Conservation (phyloP, 108 stramenopile species). For the Nitzschia sp. region DNA sequence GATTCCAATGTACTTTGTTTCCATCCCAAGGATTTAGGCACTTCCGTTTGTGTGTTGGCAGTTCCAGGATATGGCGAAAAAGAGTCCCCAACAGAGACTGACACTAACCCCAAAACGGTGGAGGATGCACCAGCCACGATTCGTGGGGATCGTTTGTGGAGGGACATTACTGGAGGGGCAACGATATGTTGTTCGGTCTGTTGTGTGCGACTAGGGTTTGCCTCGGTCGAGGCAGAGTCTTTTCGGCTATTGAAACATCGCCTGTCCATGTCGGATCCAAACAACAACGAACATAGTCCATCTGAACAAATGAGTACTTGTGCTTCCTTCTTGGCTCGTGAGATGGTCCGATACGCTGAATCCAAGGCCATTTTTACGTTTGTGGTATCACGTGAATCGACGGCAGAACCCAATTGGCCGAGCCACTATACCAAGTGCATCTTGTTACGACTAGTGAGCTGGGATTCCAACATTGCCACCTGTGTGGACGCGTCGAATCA, state of each 20-base stretch:
- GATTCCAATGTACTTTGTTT: conserved; percentile 63
- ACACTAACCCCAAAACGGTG: conserved; percentile 3
- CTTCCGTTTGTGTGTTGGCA: conserved; percentile 39
- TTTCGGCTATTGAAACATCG: conserved; percentile 77
- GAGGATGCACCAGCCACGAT: conserved; percentile 19
- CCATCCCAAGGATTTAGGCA: conserved; percentile 45
- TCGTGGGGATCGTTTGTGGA: conserved; percentile 42
- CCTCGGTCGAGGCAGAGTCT: conserved; percentile 53
- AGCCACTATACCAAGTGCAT: conserved; percentile 27
- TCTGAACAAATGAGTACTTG: conserved; percentile 29
- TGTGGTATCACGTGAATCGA: conserved; percentile 34
- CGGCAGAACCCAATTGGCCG: neutral
- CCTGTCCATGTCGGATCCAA: conserved; percentile 25
- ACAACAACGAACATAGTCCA: neutral
- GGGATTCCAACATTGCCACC: conserved; percentile 64
- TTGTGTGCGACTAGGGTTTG: conserved; percentile 66
- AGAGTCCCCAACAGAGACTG: neutral
- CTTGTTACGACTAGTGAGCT: conserved; percentile 65
- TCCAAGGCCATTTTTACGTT: conserved; percentile 78
- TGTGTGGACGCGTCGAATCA: neutral
- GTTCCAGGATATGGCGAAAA: conserved; percentile 62
- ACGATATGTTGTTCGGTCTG: conserved; percentile 51
- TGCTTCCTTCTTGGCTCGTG: conserved; percentile 69
- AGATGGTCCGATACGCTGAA: conserved; percentile 82
- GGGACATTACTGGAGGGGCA: conserved; percentile 42